A percentile compares a stretch with the other conserved stretches of the same genome.
phyloP scores from a whole-genome alignment of 2,329 filamentous ascomycete genomes.

The Talaromyces rugulosus region DNA sequence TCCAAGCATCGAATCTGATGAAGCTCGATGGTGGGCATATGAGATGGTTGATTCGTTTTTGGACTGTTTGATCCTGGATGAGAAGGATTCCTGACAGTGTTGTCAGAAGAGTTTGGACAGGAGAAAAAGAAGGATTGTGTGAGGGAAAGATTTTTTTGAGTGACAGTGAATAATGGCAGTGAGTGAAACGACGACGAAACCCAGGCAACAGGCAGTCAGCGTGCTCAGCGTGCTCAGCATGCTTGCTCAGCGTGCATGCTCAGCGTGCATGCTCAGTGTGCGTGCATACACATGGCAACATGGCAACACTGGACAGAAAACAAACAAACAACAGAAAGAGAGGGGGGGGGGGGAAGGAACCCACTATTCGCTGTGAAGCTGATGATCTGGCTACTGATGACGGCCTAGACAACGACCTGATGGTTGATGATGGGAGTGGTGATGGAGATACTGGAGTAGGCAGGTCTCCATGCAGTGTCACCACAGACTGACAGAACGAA shows the following conservation, averaged over 20 bases:
- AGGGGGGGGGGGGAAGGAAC: neutral
- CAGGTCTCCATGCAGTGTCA: slow-evolving; percentile 16
- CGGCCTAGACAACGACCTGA: slow-evolving; percentile 3
- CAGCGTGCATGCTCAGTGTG: too few species aligned
- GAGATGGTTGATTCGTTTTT: neutral
- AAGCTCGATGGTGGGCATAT: slow-evolving; percentile 11
- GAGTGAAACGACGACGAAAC: neutral
- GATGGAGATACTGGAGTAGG: slow-evolving; percentile 12
- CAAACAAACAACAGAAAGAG: neutral
- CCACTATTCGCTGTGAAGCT: slow-evolving; percentile 6
- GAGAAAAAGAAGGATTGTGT: neutral
- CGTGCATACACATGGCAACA: neutral
- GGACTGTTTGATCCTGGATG: slow-evolving; percentile 8
- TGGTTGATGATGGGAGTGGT: neutral
- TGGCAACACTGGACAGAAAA: neutral
- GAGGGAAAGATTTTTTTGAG: neutral
- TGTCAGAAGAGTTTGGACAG: neutral
- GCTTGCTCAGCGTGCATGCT: too few species aligned
- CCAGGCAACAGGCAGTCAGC: neutral
- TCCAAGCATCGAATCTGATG: slow-evolving; percentile 24
- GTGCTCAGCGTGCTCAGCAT: too few species aligned
- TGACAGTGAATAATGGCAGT: neutral
- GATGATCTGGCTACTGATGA: neutral
- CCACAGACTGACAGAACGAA: slow-evolving; percentile 31
- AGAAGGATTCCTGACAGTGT: slow-evolving; percentile 7